Conservation (phyloP, 1,139 yeast species). For the Eremothecium gossypii region DNA sequence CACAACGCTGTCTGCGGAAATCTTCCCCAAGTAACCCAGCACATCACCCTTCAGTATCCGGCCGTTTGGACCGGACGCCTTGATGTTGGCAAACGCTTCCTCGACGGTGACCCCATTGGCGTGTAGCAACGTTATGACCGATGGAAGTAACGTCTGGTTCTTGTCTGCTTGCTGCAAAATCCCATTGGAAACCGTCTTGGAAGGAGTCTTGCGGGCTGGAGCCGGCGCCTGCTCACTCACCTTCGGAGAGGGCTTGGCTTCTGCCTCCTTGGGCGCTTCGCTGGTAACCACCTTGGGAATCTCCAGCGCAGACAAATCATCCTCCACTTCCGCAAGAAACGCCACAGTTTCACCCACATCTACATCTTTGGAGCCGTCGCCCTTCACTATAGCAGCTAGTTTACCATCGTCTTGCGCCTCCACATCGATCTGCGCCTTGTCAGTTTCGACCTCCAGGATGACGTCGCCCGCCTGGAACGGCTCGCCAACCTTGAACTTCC, state of each 20-base stretch:
- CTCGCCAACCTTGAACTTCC: conserved; percentile 86
- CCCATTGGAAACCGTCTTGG: conserved; percentile 5
- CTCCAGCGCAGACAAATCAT: conserved; percentile 58
- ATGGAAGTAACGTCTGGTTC: conserved; percentile 62
- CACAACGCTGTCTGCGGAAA: conserved; percentile 45
- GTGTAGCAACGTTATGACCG: conserved; percentile 62
- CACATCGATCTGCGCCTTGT: conserved; percentile 86
- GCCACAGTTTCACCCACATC: conserved; percentile 91
- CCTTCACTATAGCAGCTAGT: conserved; percentile 63
- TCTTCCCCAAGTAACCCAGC: conserved; percentile 69
- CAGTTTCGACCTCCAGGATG: conserved; percentile 81
- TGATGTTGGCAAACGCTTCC: conserved; percentile 62
- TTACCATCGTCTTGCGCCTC: conserved; percentile 92
- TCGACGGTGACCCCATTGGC: conserved; percentile 52
- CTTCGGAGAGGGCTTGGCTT: neutral
- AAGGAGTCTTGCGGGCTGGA: conserved; percentile 3
- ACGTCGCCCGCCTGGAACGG: conserved; percentile 76
- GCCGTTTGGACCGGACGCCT: conserved; percentile 86
- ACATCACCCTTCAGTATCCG: conserved; percentile 86
- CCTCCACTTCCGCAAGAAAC: conserved; percentile 76
- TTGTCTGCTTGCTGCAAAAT: conserved; percentile 42
- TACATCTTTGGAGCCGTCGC: conserved; percentile 67
- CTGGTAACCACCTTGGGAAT: conserved; percentile 40
- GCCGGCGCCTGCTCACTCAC: conserved; percentile 7
- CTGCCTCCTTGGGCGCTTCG: neutral